Evolutionary conservation across 169 alveolate species (phyloP), one percentile per base, ranked within the genome.

Genomic region (Plasmodium fragile): DNA sequence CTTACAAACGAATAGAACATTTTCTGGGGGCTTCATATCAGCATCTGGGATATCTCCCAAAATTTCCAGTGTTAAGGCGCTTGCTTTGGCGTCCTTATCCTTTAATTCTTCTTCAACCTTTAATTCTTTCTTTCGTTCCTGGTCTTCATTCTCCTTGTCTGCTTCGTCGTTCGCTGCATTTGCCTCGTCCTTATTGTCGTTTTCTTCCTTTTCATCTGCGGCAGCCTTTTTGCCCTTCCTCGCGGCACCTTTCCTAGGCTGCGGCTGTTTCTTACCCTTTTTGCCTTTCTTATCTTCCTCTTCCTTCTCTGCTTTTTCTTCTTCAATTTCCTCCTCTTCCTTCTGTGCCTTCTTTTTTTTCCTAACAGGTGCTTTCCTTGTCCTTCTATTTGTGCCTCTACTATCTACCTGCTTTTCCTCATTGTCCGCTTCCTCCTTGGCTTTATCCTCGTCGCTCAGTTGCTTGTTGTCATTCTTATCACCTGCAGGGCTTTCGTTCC

Each of bases 31-130:
- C 78, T 98, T 98, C 69, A 98, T 96, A 87, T 99, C 99, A 34
- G 99, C 99, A 95, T 98, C 99, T 6, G 99, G 99, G 13, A 99
- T 95, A 94, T 99, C 99, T 22, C 99, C 99, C 43, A 99, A 92
- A 75, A 99, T 98, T 96, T 99, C 99, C 87, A 99, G 96, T 4
- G 98, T 98, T 11, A 98, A 98, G 4, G 99, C 99, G 82, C 99
- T 97, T 18, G 99, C 97, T 91, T 97, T 97, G 41, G 99, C 98
- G 87, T 98, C 98, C 83, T 98, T 96, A 77, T 96, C 96, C 87
- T 96, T 96, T 43, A 97, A 93, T 45, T 98, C 96, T 77, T 97
- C 91, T 53, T 96, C 96, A 89, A 97, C 99, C 79, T 97, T 96
- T 30, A 96, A 97, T 25, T 95, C 96, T 22, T 92, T 96, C 82